phyloP scores from a whole-genome alignment of 805 yeast genomes.

The Monosporozyma solicola region DNA sequence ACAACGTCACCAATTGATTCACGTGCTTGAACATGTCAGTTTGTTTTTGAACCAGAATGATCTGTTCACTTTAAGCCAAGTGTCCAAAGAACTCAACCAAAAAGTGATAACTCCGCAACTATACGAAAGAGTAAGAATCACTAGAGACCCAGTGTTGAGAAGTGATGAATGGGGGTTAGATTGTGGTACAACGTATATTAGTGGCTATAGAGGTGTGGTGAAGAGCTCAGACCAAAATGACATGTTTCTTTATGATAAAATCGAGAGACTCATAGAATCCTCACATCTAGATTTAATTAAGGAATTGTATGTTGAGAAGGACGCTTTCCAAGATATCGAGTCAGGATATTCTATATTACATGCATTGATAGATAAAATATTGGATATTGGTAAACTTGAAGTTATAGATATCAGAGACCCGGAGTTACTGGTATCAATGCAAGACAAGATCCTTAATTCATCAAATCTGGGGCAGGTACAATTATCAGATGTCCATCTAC shows the following conservation, averaged over 20 bases:
- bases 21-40: slow-evolving; percentile 4
- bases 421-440: slow-evolving; percentile 9
- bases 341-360: slow-evolving; percentile 11
- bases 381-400: slow-evolving; percentile 19
- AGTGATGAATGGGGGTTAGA: slow-evolving; percentile 28
- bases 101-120: slow-evolving; percentile 27
- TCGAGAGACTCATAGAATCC: slow-evolving; percentile 34
- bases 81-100: slow-evolving; percentile 25
- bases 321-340: slow-evolving; percentile 21
- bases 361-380: slow-evolving; percentile 13
- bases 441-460: slow-evolving; percentile 6
- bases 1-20: too few species aligned
- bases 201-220: slow-evolving; percentile 30
- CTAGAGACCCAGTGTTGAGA: slow-evolving; percentile 28
- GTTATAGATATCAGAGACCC: slow-evolving; percentile 16
- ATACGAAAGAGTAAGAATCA: slow-evolving; percentile 32
- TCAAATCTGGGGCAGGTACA: slow-evolving; percentile 7
- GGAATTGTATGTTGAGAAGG: slow-evolving; percentile 30
- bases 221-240: slow-evolving; percentile 32
- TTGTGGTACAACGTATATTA: slow-evolving; percentile 31
- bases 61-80: slow-evolving; percentile 27
- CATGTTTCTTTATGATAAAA: slow-evolving; percentile 31
- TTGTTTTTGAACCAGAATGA: slow-evolving; percentile 34
- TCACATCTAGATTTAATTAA: slow-evolving; percentile 29
- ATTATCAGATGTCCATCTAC: slow-evolving; percentile 7